phyloP scores from a whole-genome alignment of 2,329 filamentous ascomycete species.

The Beauveria rudraprayagi region DNA sequence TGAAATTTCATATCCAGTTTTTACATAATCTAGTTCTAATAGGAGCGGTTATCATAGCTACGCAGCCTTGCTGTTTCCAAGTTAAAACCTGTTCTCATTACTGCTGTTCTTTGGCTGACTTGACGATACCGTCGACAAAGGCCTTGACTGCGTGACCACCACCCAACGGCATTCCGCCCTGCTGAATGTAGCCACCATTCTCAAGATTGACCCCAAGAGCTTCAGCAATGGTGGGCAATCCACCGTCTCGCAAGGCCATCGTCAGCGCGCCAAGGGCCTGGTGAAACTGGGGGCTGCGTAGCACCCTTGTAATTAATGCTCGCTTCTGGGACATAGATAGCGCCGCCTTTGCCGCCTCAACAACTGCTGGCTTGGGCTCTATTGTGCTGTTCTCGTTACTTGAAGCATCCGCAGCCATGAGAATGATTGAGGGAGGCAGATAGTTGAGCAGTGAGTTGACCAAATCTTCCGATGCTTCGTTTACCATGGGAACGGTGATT shows the following conservation, averaged over 20 bases:
- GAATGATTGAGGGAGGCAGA: conserved; percentile 69
- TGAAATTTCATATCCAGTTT: not conserved
- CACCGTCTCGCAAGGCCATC: conserved; percentile 81
- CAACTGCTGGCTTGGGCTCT: conserved; percentile 60
- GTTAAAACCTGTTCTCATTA: not conserved
- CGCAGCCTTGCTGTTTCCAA: not conserved
- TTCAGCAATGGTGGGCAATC: conserved; percentile 80
- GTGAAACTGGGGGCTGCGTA: conserved; percentile 83
- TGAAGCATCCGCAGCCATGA: conserved; percentile 60
- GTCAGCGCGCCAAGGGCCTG: conserved; percentile 82
- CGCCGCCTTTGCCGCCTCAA: conserved; percentile 65
- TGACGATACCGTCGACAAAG: conserved; percentile 84
- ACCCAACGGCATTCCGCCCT: conserved; percentile 74
- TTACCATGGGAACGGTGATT: conserved; percentile 69
- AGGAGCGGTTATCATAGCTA: not conserved
- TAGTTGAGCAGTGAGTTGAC: conserved; percentile 69
- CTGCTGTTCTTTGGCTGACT: conserved; percentile 57
- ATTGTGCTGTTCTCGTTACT: conserved; percentile 47
- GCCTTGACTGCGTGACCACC: conserved; percentile 84
- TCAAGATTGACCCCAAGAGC: conserved; percentile 73
- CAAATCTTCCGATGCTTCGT: conserved; percentile 53
- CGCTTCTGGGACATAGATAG: conserved; percentile 72
- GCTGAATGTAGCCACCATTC: conserved; percentile 74
- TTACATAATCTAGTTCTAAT: not conserved
- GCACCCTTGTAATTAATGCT: conserved; percentile 67